Evolutionary conservation across 129 eudicot genomes (phyloP).

Genomic region (Helianthus tuberosus): DNA sequence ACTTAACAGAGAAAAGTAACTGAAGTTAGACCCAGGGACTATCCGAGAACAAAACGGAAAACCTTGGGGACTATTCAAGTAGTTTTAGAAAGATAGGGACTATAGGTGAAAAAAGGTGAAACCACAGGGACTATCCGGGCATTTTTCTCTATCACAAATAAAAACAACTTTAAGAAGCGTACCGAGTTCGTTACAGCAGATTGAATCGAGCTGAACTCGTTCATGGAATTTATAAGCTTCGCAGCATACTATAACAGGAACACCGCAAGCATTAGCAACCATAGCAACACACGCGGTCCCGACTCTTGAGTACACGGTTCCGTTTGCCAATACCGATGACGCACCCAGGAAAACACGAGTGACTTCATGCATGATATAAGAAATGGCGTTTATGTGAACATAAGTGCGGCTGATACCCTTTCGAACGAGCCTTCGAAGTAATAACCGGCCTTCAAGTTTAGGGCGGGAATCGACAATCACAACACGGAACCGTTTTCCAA

Average conservation of each 20-base stretch:
- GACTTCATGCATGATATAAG: slow-evolving; percentile 94
- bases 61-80: too few species aligned
- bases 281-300: slow-evolving; percentile 98
- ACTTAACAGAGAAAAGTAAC: too few species aligned
- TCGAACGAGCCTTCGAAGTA: slow-evolving; percentile 82
- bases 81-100: too few species aligned
- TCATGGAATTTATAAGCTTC: slow-evolving; percentile 99
- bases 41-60: too few species aligned
- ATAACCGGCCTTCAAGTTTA: slow-evolving; percentile 81
- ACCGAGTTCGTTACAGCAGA: slow-evolving; percentile 98
- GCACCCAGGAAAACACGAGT: slow-evolving; percentile 91
- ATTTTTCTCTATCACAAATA: too few species aligned
- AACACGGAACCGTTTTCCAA: slow-evolving; percentile 78
- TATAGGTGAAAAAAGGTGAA: too few species aligned
- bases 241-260: slow-evolving; percentile 90
- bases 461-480: slow-evolving; percentile 96
- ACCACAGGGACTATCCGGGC: too few species aligned
- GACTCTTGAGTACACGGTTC: slow-evolving; percentile 92
- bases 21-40: too few species aligned
- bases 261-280: slow-evolving; percentile 92
- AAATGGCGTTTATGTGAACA: slow-evolving; percentile 87
- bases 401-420: slow-evolving; percentile 91
- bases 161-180: slow-evolving; percentile 23
- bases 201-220: slow-evolving; percentile 95
- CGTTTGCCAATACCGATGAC: slow-evolving; percentile 87